These are phyloP conservation scores for Heliocybe sulcata DNA, from an alignment of 1,284 basidiomycete genomes.

Conservation along the genomic window DNA sequence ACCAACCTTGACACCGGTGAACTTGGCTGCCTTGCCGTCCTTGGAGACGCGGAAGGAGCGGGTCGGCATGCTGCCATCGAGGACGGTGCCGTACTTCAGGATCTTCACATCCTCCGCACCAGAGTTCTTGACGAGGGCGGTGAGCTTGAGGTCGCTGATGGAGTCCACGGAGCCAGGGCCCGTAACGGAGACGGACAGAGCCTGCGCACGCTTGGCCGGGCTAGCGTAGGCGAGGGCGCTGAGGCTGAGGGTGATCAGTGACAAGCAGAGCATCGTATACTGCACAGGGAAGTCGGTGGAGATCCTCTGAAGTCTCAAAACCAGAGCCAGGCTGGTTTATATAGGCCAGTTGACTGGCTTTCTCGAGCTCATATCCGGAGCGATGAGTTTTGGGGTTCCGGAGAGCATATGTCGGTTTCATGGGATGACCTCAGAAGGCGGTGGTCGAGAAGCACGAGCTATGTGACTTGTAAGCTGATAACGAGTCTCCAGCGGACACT, in stretches of 20 bases:
- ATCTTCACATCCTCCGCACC: constrained; percentile 30
- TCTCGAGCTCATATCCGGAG: no score
- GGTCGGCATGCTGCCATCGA: constrained; percentile 34
- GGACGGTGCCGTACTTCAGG: constrained; percentile 35
- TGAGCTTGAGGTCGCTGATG: constrained; percentile 30
- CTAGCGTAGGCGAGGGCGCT: constrained; percentile 13
- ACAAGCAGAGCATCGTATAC: not conserved
- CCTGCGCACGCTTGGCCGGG: constrained; percentile 12
- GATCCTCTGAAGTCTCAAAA: not conserved
- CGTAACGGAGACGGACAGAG: constrained; percentile 17
- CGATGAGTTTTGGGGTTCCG: no score
- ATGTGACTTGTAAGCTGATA: no score
- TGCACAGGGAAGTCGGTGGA: not conserved
- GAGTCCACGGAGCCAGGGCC: constrained; percentile 24
- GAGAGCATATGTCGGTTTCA: no score
- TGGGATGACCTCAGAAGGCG: no score
- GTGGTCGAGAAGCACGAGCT: no score
- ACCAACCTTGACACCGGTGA: constrained; percentile 34
- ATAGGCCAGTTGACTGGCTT: no score
- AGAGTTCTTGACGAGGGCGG: constrained; percentile 30
- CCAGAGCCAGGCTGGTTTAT: not conserved
- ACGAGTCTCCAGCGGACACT: no score
- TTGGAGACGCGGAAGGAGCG: constrained; percentile 36
- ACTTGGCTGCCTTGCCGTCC: constrained; percentile 27
- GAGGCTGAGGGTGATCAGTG: constrained; percentile 8